Evolutionary conservation across 1,284 basidiomycete species (phyloP).

Genomic region (Trichosporon inkin): DNA sequence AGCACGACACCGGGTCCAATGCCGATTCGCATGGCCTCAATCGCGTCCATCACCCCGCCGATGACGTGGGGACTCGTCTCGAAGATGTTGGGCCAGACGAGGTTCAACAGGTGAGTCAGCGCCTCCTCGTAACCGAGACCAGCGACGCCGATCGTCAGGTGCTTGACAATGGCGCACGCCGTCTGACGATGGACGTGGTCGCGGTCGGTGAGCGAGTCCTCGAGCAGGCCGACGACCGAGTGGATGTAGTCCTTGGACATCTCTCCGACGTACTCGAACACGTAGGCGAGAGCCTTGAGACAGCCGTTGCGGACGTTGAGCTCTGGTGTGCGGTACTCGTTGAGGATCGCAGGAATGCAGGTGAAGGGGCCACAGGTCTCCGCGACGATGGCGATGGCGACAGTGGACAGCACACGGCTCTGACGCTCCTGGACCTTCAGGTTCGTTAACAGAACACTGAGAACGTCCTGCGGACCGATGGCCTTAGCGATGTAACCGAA

Average conservation of each 20-base stretch:
- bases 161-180: constrained; percentile 98
- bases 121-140: constrained; percentile 97
- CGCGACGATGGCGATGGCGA: constrained; percentile 92
- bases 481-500: constrained; percentile 99
- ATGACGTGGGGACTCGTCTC: constrained; percentile 98
- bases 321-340: constrained; percentile 97
- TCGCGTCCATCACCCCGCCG: constrained; percentile 90
- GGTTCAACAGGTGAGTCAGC: constrained; percentile 94
- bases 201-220: constrained; percentile 95
- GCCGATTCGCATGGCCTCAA: constrained; percentile 94
- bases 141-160: constrained; percentile 92
- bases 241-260: constrained; percentile 98
- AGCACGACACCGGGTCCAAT: constrained; percentile 89
- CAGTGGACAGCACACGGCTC: constrained; percentile 96
- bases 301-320: constrained; percentile 99
- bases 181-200: constrained; percentile 98
- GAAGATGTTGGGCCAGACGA: constrained; percentile 99
- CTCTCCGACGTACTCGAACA: constrained; percentile 99
- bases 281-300: constrained; percentile 95
- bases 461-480: constrained; percentile 96
- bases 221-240: constrained; percentile 93
- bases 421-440: constrained; percentile 98
- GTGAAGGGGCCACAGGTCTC: constrained; percentile 99
- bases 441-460: constrained; percentile 94
- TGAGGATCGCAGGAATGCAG: constrained; percentile 96